phyloP scores from a whole-genome alignment of 164 flowering plant species.

The Piper betle region DNA sequence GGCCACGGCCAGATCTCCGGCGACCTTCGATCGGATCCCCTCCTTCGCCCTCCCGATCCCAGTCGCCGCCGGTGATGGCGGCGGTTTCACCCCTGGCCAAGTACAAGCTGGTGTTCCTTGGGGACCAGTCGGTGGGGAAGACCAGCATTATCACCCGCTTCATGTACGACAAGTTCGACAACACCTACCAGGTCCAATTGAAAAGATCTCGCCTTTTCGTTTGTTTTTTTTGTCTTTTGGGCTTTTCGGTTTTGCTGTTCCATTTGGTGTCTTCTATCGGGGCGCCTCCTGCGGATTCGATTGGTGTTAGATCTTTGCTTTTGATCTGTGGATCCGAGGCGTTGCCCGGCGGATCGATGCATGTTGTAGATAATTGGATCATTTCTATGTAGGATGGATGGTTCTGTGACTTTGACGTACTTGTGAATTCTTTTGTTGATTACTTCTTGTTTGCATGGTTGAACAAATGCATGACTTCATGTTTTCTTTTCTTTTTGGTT shows the following conservation, averaged over 20 bases:
- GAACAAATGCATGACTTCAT: background rate
- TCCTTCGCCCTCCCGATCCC: background rate
- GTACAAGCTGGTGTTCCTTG: constrained; percentile 71
- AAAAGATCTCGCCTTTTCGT: no score
- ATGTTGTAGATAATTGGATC: no score
- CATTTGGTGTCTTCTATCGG: background rate
- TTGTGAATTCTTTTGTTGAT: background rate
- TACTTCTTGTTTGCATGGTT: no score
- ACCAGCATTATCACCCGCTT: constrained; percentile 86
- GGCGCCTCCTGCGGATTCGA: background rate
- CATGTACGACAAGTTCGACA: constrained; percentile 87
- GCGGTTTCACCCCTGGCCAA: constrained; percentile 68
- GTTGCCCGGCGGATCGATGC: background rate
- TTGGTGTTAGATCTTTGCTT: background rate
- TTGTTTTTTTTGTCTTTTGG: background rate
- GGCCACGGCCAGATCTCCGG: background rate
- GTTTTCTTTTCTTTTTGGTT: background rate
- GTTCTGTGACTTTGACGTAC: background rate
- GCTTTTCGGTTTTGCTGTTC: background rate
- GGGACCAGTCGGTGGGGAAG: constrained; percentile 84
- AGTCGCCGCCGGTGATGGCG: constrained; percentile 29
- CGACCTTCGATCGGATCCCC: background rate
- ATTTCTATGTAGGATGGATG: background rate
- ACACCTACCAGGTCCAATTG: constrained; percentile 58
- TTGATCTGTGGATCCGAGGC: background rate